Evolutionary conservation across 2,329 filamentous ascomycete genomes (phyloP).

Genomic region (Fusarium bactridioides): DNA sequence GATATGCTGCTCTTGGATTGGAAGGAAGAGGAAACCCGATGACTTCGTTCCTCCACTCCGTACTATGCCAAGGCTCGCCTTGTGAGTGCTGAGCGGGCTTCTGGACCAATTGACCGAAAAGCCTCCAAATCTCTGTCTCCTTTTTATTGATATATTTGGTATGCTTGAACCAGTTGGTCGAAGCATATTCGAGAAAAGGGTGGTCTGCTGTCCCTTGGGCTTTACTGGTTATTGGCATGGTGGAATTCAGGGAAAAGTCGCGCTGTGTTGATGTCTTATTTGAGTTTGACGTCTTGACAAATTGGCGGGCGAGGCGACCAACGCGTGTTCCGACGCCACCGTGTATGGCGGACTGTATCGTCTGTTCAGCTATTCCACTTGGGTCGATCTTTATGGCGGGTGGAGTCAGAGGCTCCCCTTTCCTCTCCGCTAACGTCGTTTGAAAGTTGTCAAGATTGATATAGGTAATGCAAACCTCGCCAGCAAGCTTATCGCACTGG

Average conservation of each 20-base stretch:
- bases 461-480: conserved; percentile 3
- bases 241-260: rapidly evolving
- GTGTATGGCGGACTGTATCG: not conserved
- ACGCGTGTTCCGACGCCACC: not conserved
- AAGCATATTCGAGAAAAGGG: not conserved
- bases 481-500: not conserved
- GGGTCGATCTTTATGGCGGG: not conserved
- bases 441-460: not conserved
- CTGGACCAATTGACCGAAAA: not conserved
- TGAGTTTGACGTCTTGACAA: not conserved
- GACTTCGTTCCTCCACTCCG: rapidly evolving
- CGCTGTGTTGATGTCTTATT: rapidly evolving
- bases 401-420: not conserved
- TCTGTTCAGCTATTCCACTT: not conserved
- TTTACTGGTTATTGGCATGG: rapidly evolving
- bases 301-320: not conserved
- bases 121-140: not conserved
- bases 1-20: too few relatives aligned
- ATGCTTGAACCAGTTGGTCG: not conserved
- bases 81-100: not conserved
- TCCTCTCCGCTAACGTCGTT: not conserved
- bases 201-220: rapidly evolving
- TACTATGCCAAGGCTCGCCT: not conserved
- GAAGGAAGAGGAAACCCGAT: too few relatives aligned
- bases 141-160: rapidly evolving